Evolutionary conservation across 306 rosid species (phyloP), one percentile per base, ranked within the genome.

Genomic region (Prosopis cineraria): DNA sequence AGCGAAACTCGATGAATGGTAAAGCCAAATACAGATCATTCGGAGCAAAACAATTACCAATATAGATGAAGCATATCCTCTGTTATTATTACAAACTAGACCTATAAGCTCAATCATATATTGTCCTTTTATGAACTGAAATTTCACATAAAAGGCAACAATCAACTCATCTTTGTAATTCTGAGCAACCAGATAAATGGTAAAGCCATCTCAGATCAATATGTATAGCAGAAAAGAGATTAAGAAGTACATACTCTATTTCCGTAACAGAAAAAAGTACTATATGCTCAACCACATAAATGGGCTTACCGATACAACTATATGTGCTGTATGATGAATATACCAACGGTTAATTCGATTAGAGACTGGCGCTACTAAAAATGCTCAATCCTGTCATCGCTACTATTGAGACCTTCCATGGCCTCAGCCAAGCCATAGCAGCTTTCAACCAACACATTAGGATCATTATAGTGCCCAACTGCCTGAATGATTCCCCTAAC

Each of bases 401-500:
- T 72, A 79, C 83, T 78, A 77, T 78, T 78, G 82, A 86, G 79
- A 66, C 75, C 84, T 1, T 73, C 84, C 88, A 77, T 79, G 4
- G 70, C 53, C 31, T 58, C 84, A 30, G 74, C 69, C 81, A 89
- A 79, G 8, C 90, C 90, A 8, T 73, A 82, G 79, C 89, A 85
- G 78, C 82, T 74, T 50, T 85, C 88, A 78, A 75, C 87, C 82
- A 91, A 75, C 69, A 85, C 91, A 72, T 53, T 74, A 30, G 94
- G 90, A 78, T 88, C 89, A 79, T 81, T 88, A 77, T 88, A 87
- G 39, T 89, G 77, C 85, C 86, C 82, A 33, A 89, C 93, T 19
- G 90, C 93, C 70, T 82, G 82, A 33, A 89, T 74, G 19, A 93
- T 86, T 14, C 89, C 89, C 36, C 85, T 79, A n/a, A 93, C 85